Conservation (phyloP, 495 filamentous ascomycete genomes). For the Aspergillus wentii region DNA sequence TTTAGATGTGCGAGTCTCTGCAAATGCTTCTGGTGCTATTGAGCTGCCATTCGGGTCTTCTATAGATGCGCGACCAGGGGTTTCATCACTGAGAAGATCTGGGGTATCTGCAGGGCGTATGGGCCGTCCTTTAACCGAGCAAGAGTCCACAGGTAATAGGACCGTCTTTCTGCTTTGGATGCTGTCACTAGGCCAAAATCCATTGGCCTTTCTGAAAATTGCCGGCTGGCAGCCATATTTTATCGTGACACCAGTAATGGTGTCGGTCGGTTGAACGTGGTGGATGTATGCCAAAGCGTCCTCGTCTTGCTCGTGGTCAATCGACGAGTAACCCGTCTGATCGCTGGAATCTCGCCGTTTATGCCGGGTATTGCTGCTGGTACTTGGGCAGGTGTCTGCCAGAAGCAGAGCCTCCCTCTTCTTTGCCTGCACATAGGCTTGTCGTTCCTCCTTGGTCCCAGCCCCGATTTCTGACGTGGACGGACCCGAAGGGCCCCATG, state of each 20-base stretch:
- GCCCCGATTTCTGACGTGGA: conserved; percentile 40
- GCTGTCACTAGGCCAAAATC: conserved; percentile 88
- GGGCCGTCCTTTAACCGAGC: conserved; percentile 71
- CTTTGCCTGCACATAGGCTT: conserved; percentile 54
- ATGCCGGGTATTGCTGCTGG: conserved; percentile 42
- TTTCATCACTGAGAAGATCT: conserved; percentile 30
- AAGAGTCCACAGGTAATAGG: conserved; percentile 84
- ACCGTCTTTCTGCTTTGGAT: conserved; percentile 79
- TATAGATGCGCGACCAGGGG: conserved; percentile 12
- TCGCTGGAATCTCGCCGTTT: conserved; percentile 60
- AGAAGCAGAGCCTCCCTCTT: conserved; percentile 57
- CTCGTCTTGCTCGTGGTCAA: conserved; percentile 55
- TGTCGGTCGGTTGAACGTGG: conserved; percentile 75
- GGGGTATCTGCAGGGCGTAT: conserved; percentile 18
- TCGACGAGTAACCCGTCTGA: conserved; percentile 23
- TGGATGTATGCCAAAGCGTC: conserved; percentile 85
- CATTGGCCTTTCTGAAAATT: conserved; percentile 79
- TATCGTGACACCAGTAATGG: conserved; percentile 83
- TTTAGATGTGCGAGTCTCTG: conserved; percentile 11
- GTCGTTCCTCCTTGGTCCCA: conserved; percentile 53
- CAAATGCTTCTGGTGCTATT: conserved; percentile 28
- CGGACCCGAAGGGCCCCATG: conserved; percentile 53
- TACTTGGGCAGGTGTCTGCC: conserved; percentile 44
- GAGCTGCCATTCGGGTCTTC: conserved; percentile 39
- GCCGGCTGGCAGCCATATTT: conserved; percentile 79